phyloP scores from a whole-genome alignment of 1,139 yeast species.

The Candida sp. region DNA sequence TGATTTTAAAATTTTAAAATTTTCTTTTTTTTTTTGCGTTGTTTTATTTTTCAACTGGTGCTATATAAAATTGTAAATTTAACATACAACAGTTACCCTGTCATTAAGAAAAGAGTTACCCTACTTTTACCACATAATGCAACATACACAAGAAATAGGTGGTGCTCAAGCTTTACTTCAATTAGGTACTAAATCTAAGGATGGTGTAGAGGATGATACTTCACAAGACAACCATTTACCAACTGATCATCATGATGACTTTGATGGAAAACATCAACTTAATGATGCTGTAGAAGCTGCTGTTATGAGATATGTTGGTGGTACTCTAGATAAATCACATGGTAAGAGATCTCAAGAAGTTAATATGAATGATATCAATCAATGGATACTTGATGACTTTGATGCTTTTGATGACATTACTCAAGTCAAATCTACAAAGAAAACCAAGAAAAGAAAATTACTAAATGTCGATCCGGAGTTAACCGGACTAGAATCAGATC shows the following conservation, averaged over 20 bases:
- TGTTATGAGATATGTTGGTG: slow-evolving; percentile 67
- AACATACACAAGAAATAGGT: slow-evolving; percentile 36
- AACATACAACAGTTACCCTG: slow-evolving; percentile 1
- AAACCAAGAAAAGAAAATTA: slow-evolving; percentile 11
- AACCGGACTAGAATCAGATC: slow-evolving; percentile 44
- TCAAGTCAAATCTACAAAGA: slow-evolving; percentile 6
- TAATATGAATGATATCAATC: slow-evolving; percentile 38
- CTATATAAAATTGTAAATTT: too few relatives aligned
- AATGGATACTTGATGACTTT: slow-evolving; percentile 35
- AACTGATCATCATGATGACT: slow-evolving; percentile 11
- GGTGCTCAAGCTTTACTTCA: slow-evolving; percentile 47
- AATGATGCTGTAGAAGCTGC: slow-evolving; percentile 70
- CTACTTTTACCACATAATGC: slow-evolving; percentile 1
- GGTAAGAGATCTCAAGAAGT: slow-evolving; percentile 8
- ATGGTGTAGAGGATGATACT: slow-evolving; percentile 7
- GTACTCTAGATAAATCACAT: slow-evolving; percentile 37
- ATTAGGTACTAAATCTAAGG: slow-evolving; percentile 31
- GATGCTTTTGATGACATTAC: not conserved
- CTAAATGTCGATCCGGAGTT: slow-evolving; percentile 56
- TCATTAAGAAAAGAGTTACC: slow-evolving; percentile 1
- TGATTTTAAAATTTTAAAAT: too few relatives aligned
- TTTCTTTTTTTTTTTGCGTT: too few relatives aligned
- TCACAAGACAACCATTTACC: slow-evolving; percentile 1
- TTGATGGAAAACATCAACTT: slow-evolving; percentile 34
- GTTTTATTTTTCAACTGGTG: too few relatives aligned